Evolutionary conservation across 2,329 filamentous ascomycete genomes (phyloP), one percentile per base, ranked within the genome.

Genomic region (Parastagonospora avenae): DNA sequence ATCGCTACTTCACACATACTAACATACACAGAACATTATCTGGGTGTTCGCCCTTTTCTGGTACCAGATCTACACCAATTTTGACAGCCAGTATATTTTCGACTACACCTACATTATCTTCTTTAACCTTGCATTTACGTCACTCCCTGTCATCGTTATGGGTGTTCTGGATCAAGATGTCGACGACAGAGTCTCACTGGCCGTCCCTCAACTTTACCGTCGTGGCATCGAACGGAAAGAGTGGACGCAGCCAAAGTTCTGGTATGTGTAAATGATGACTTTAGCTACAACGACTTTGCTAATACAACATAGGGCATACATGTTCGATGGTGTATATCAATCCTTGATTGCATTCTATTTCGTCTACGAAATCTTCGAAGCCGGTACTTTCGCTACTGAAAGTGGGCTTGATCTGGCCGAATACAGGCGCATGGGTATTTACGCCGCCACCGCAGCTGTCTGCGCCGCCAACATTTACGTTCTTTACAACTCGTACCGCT

Each of bases 1-100:
- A 2, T 44, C 11, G 30, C 1, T 4, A 15, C n/a, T 29, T 9
- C 30, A 11, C 3, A 33, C 12, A 14, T 62, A 59, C 71, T 76
- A 51, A 74, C 55, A 3, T 40, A 14, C 24, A 35, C 61, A 87
- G 88, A 99, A 97, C 79, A 89, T 99, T 76, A 89, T 97, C 45
- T 99, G 94, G 94, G 94, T 91, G 0, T 93, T 97, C 70, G 85
- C 89, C 37, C 89, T 99, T 51, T 97, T 97, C 82, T 97, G 93
- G 93, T 99, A 90, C 76, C 92, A 95, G 72, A 91, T 96, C 47
- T 99, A 89, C 76, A 91, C 90, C 80, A 89, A 96, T 76, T 97
- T 95, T 73, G 94, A 99, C 77, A 92, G 93, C 74, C 93, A 93
- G 39, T 97, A 97, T 72, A 85, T 97, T 46, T 97, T 95, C 78